Percentiles rank a stretch among this genome's conserved stretches.
Conservation (phyloP, 1,139 yeast genomes). For the Torulaspora pretoriensis region DNA sequence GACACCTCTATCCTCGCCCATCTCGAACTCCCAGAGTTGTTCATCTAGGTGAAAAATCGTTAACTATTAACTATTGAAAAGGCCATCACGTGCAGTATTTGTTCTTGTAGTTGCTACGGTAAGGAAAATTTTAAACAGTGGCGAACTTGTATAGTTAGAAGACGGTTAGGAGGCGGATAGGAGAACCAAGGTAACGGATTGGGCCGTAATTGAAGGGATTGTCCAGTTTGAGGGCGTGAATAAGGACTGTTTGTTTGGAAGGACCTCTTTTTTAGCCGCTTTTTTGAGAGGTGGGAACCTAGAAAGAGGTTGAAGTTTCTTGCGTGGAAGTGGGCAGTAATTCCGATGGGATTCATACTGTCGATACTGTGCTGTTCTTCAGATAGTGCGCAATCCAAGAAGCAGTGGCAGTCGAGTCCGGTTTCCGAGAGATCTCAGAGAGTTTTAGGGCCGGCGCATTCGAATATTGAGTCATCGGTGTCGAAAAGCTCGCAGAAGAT, state of each 20-base stretch:
- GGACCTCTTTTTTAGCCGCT: background rate
- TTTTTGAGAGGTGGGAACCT: background rate
- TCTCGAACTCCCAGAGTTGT: too few relatives aligned
- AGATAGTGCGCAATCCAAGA: slow-evolving; percentile 18
- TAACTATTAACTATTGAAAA: too few relatives aligned
- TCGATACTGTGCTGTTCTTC: slow-evolving; percentile 31
- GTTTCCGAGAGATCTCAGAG: slow-evolving; percentile 2
- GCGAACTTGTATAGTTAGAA: background rate
- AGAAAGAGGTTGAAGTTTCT: slow-evolving; percentile 2
- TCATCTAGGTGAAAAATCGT: too few relatives aligned
- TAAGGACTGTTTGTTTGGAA: background rate
- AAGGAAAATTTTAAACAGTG: background rate
- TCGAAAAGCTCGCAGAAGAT: slow-evolving; percentile 21
- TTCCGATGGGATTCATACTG: slow-evolving; percentile 32
- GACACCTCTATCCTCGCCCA: background rate
- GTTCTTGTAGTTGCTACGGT: background rate
- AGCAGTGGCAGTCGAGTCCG: slow-evolving; percentile 16
- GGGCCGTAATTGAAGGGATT: background rate
- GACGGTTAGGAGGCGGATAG: background rate
- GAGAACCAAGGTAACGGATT: background rate
- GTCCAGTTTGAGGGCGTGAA: background rate
- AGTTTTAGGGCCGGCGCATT: slow-evolving; percentile 7
- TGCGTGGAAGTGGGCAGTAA: background rate
- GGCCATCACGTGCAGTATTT: background rate
- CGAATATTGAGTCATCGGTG: slow-evolving; percentile 17